Conservation (phyloP, 768 basidiomycete species). For the Filobasidium floriforme region DNA sequence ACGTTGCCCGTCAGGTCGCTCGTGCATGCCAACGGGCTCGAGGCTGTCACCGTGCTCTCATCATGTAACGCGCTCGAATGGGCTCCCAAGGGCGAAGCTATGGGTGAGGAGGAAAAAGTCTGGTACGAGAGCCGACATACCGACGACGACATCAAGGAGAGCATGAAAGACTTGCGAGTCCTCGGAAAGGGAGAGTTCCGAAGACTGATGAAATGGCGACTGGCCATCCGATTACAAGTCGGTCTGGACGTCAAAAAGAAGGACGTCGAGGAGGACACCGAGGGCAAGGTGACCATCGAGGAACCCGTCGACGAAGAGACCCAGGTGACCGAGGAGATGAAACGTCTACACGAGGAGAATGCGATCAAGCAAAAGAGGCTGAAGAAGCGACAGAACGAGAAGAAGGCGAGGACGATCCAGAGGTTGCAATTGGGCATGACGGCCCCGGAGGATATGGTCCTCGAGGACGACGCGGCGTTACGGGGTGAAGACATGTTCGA, state of each 20-base stretch:
- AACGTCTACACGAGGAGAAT: constrained; percentile 70
- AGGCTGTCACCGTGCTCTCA: constrained; percentile 69
- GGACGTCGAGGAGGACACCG: constrained; percentile 65
- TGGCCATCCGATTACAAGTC: constrained; percentile 76
- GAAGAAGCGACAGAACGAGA: constrained; percentile 76
- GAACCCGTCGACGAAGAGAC: constrained; percentile 73
- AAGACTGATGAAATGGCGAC: constrained; percentile 79
- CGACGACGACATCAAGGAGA: constrained; percentile 68
- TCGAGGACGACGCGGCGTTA: constrained; percentile 62
- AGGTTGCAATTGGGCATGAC: constrained; percentile 97
- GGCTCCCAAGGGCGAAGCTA: constrained; percentile 6
- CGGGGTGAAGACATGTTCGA: constrained; percentile 73
- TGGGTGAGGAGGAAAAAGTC: constrained; percentile 23
- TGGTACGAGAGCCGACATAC: constrained; percentile 70
- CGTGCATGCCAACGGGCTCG: constrained; percentile 47
- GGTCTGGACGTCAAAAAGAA: constrained; percentile 76
- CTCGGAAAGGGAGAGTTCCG: constrained; percentile 98
- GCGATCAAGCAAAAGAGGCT: constrained; percentile 64
- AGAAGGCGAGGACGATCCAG: constrained; percentile 76
- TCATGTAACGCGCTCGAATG: constrained; percentile 46
- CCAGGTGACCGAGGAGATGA: constrained; percentile 80
- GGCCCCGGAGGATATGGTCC: constrained; percentile 89
- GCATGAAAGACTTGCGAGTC: constrained; percentile 87
- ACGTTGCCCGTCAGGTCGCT: constrained; percentile 63
- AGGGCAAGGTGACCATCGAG: constrained; percentile 50